Evolutionary conservation across 192 early-diverging fungal genomes (phyloP), one percentile per base, ranked within the genome.

Genomic region (Coemansia aciculifera): DNA sequence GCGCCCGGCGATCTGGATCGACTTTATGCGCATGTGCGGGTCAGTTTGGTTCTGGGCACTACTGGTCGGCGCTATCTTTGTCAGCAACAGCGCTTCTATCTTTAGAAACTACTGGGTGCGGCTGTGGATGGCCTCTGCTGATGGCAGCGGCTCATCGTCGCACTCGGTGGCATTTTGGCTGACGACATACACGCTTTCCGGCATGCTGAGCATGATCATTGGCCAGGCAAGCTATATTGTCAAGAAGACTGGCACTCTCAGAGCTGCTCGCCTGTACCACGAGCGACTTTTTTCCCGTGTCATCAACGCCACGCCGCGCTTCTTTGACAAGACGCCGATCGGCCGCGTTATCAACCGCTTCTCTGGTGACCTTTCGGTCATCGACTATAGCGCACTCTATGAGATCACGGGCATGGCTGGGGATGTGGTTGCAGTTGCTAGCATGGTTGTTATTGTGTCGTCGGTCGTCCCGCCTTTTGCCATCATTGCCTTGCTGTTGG

Each of bases 311-410:
- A 91, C 91, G 59, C 81, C 94, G 56, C 87, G 90, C 24, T 97
- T 96, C 85, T 98, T 92, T 79, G 94, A 96, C 68, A 89, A 89
- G 4, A 94, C 91, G 1, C 96, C 96, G 6, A 76, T 92, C 3
- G 94, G 94, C 29, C 87, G 92, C 11, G 86, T 95, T 64, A 89
- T 91, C 67, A 98, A 96, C 75, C 79, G 96, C 43, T 95, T 94
- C 73, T 92, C 91, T 10, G 90, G 91, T 29, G 94, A 98, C 79
- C 87, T 95, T 66, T 86, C 88, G 5, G 83, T 84, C 8, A 79
- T 95, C 64, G 93, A 96, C 76, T 84, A 84, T 29, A 69, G 72
- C 3, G 69, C 87, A 46, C 84, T 81, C 29, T 77, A 79, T 32
- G 63, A 64, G 15, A 63, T 84, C 19, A 70, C 73, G 17, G 81